Evolutionary conservation across 2,329 filamentous ascomycete species (phyloP), one percentile per base, ranked within the genome.

Genomic region (Xylaria arbuscula): DNA sequence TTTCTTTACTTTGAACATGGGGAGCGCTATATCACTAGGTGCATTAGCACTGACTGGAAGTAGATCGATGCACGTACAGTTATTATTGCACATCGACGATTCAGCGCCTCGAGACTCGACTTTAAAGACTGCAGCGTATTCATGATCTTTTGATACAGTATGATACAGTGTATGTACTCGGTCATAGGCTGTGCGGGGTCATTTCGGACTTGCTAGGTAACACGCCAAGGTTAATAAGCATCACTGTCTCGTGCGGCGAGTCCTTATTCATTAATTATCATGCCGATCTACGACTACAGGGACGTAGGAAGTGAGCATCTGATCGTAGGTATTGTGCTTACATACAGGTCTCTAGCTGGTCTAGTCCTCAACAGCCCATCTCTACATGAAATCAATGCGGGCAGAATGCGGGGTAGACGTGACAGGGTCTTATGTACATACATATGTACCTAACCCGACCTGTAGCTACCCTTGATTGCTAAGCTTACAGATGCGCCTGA

Each of bases 371-470:
- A 22, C 61, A 40, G 70, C 24, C 55, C 62, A 64, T 60, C 66
- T 62, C 63, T 62, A 68, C n/a, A n/a, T n/a, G n/a, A n/a, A 69
- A 71, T 75, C 60, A 58, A 59, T 76, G 24, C 48, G 24, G 19
- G 22, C 47, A 32, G 13, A 53, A 53, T 53, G 75, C 74, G 75
- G 74, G 74, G 74, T 76, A 74, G 60, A 28, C 24, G 15, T 32
- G 40, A 56, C 58, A 17, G 6, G 50, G 56, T 38, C n/a, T 40
- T 40, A 40, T 40, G 8, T 40, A 40, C 36, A 13, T 40, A 40
- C 3, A 2, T 40, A 45, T 45, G 7, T 17, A 5, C 5, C 28
- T 28, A 28, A 28, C 28, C 28, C 28, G 28, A 28, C 28, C 28
- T 28, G 28, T 28, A n/a, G 11, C 38, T 42, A 17, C 17, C 40